Evolutionary conservation across 2,329 filamentous ascomycete species (phyloP).

Genomic region (Tolypocladium ophioglossoides): DNA sequence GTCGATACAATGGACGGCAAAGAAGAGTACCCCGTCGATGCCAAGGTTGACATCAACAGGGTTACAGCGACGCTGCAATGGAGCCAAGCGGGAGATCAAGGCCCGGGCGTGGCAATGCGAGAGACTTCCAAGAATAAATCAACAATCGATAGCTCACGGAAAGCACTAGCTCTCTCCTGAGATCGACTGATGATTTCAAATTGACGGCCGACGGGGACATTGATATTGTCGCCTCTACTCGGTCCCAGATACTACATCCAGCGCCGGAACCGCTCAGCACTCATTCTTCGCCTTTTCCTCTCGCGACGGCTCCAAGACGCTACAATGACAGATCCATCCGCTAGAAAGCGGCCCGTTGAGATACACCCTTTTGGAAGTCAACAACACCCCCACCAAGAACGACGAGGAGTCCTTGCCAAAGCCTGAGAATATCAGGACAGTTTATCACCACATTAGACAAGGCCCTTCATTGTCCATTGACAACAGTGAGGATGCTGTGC

Average conservation of each 20-base stretch:
- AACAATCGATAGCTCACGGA: not conserved
- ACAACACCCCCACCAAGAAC: not conserved
- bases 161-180: not conserved
- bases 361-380: not conserved
- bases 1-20: not conserved
- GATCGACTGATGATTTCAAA: not conserved
- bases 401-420: not conserved
- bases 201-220: not conserved
- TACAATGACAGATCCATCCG: slow-evolving; percentile 1
- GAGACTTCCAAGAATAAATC: too few species aligned
- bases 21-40: not conserved
- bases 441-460: not conserved
- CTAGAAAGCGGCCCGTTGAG: not conserved
- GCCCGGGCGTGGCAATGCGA: not conserved
- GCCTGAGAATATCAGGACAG: not conserved
- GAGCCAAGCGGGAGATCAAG: not conserved
- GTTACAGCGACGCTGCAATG: not conserved
- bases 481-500: not conserved
- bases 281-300: not conserved
- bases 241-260: not conserved
- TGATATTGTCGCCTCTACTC: not conserved
- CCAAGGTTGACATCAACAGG: not conserved
- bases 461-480: not conserved
- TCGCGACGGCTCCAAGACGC: not conserved
- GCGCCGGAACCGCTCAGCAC: not conserved